Percentiles rank a stretch among this genome's conserved stretches.
Evolutionary conservation across 495 filamentous ascomycete genomes (phyloP).

Genomic region (Talaromyces borbonicus): DNA sequence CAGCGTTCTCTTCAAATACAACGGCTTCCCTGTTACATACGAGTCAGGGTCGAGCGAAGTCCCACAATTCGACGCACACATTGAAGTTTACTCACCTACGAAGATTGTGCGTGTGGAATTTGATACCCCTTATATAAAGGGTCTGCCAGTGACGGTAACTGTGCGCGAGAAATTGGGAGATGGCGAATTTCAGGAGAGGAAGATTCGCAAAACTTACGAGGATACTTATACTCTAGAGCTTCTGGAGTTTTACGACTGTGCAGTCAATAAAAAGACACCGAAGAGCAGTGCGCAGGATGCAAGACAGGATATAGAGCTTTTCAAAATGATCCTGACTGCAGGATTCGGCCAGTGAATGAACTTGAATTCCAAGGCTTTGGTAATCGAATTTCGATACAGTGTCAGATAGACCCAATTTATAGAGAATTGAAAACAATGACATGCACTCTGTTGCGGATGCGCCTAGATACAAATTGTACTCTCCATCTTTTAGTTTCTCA

Average conservation of each 20-base stretch:
- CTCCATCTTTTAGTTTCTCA: too few species aligned
- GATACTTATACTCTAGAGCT: conserved; percentile 45
- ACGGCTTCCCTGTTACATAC: conserved; percentile 43
- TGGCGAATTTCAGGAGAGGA: conserved; percentile 21
- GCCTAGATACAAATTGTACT: too few species aligned
- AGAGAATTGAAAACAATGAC: too few species aligned
- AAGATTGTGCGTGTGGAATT: conserved; percentile 41
- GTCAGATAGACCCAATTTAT: too few species aligned
- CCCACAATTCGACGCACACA: conserved; percentile 45
- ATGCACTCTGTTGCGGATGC: too few species aligned
- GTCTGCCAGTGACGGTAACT: conserved; percentile 35
- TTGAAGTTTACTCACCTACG: conserved; percentile 39
- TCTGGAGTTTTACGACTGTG: conserved; percentile 35
- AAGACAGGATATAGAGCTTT: conserved; percentile 38
- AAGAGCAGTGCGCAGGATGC: conserved; percentile 46
- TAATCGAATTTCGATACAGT: too few species aligned
- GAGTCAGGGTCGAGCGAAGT: conserved; percentile 45
- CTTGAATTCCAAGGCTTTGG: too few species aligned
- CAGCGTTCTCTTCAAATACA: conserved; percentile 14
- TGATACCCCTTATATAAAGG: conserved; percentile 42
- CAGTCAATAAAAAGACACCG: conserved; percentile 25
- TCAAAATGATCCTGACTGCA: too few species aligned
- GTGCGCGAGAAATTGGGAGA: conserved; percentile 35
- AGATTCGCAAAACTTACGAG: conserved; percentile 34
- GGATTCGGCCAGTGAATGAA: too few species aligned